Base-by-base conservation (phyloP, 1,284 basidiomycete genomes). In the Puccinia coronata region DNA sequence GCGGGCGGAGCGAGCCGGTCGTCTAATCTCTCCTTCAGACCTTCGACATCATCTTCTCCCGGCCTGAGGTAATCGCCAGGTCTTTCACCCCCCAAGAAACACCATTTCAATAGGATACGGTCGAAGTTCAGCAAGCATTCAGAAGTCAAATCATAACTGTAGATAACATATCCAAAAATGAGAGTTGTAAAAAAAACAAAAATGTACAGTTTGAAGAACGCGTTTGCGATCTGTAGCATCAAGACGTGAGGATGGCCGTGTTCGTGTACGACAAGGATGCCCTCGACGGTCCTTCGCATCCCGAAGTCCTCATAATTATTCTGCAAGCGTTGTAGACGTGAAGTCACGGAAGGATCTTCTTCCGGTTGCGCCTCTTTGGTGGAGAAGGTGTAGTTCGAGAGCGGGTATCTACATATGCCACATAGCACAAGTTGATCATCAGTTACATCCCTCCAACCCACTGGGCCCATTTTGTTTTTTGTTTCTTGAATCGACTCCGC, bases 31-130 rank as follows among this genome's bases (percentile, higher is more conserved):
- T 91, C 90, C 86, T 95, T 94, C 78, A 98, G 90, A 4, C 96
- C 96, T 18, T 92, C 91, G 65, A 92, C 89, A 85, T 98, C 96
- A 84, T 94, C 92, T 88, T 98, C 96, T 4, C 94, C 93, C 1
- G 96, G 96, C 85, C 95, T 95, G 77, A 98, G 91, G 87, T 98
- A 98, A 87, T 98, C 95, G n/a, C 96, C 96, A 1, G 96, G 96
- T 12, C 95, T 96, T 28, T 39, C 0, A 53, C 53, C 84, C 25
- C 59, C 49, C 57, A 57, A 47, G 55, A 63, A 34, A 70, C 72
- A 74, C 4, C 18, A 39, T 61, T 41, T 77, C 71, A 80, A 11
- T 16, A 31, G 11, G 8, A n/a, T n/a, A 11, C 36, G 39, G 20
- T 49, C 71, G 82, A n/a, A 80, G 14, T 70, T 70, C 36, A 39